Evolutionary conservation across 2,329 filamentous ascomycete species (phyloP).

Genomic region (Fusarium nanum): DNA sequence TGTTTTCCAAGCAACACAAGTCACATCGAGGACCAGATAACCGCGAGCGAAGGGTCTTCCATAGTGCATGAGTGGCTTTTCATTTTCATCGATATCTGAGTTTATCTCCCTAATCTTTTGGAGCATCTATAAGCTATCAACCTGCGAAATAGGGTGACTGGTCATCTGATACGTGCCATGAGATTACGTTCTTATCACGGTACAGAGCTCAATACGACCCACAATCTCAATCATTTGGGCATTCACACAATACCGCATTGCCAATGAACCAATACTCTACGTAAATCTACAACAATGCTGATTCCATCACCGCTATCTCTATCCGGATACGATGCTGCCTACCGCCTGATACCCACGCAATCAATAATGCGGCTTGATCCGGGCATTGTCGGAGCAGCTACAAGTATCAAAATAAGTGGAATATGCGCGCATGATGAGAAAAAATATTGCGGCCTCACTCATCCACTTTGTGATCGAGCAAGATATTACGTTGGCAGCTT

Average conservation of each 20-base stretch:
- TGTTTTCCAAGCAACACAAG: accelerated
- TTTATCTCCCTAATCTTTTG: too few species aligned
- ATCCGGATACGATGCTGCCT: background rate
- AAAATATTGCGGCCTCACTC: background rate
- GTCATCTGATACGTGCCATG: too few species aligned
- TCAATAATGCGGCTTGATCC: background rate
- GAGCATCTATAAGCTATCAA: too few species aligned
- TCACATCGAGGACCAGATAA: background rate
- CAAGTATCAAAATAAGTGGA: background rate
- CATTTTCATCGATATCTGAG: accelerated
- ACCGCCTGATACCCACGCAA: background rate
- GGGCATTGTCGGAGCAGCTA: background rate
- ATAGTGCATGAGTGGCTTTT: too few species aligned
- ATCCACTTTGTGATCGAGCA: background rate
- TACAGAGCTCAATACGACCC: too few species aligned
- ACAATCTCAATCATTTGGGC: accelerated
- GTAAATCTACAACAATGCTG: accelerated
- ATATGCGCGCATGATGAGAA: background rate
- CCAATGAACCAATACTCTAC: background rate
- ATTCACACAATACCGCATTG: accelerated
- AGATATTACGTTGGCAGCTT: background rate
- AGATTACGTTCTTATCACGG: too few species aligned
- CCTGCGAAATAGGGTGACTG: too few species aligned
- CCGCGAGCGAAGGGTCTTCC: accelerated
- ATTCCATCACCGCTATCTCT: background rate